Evolutionary conservation across 345 rosid species (phyloP).

Genomic region (Corymbia maculata): DNA sequence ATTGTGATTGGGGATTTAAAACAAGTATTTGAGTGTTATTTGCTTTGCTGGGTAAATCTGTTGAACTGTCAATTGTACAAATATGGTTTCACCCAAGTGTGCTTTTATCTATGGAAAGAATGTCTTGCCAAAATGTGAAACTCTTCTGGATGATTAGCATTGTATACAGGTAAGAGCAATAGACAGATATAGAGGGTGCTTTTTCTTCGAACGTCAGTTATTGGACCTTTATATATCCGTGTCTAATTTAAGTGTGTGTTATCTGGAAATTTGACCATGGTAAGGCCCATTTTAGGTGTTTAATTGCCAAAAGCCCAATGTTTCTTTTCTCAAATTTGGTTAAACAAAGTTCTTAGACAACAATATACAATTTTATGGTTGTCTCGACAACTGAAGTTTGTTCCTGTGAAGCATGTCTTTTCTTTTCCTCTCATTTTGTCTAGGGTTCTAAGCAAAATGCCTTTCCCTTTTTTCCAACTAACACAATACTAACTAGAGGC

Average conservation of each 20-base stretch:
- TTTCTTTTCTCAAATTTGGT: background rate
- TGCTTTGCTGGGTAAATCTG: background rate
- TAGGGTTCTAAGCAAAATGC: background rate
- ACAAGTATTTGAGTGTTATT: background rate
- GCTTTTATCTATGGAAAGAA: background rate
- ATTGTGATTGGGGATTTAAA: background rate
- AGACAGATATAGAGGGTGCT: background rate
- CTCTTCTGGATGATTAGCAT: background rate
- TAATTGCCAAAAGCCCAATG: background rate
- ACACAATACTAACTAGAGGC: background rate
- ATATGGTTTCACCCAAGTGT: background rate
- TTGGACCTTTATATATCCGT: background rate
- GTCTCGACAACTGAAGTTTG: background rate
- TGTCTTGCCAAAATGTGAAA: background rate
- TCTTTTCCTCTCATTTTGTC: background rate
- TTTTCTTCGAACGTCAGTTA: background rate
- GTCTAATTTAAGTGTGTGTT: background rate
- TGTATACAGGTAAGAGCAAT: background rate
- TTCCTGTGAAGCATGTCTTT: background rate
- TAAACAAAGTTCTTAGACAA: background rate
- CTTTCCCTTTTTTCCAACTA: background rate
- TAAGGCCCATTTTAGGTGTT: background rate
- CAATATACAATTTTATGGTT: background rate
- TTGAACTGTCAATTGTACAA: background rate
- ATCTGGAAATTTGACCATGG: background rate